Evolutionary conservation across 148 eudicot species (phyloP).

Genomic region (Mesembryanthemum crystallinum): DNA sequence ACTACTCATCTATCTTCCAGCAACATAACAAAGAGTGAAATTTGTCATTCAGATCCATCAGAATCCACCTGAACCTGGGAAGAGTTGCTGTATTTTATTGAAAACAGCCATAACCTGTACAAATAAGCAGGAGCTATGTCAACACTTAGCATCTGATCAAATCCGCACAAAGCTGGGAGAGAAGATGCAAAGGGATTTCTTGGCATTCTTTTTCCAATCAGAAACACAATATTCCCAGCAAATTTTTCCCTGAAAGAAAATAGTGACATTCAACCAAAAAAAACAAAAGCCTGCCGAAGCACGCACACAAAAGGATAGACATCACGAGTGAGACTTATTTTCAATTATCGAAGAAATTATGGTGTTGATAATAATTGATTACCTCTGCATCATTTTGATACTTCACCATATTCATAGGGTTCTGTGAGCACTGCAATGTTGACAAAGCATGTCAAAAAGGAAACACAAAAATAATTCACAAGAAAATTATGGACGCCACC

Average conservation of each 20-base stretch:
- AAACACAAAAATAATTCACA: not conserved
- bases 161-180: not conserved
- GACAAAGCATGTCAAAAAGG: slow-evolving; percentile 19
- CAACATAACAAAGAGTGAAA: not conserved
- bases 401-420: slow-evolving; percentile 78
- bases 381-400: slow-evolving; percentile 98
- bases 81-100: slow-evolving; percentile 83
- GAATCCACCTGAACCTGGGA: slow-evolving; percentile 63
- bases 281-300: not conserved
- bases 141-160: not conserved
- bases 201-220: not conserved
- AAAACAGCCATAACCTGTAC: slow-evolving; percentile 90
- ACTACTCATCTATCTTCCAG: not conserved
- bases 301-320: not conserved
- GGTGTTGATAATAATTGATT: not conserved
- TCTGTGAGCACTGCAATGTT: slow-evolving; percentile 80
- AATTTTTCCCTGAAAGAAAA: not conserved
- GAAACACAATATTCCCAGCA: not conserved
- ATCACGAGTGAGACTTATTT: not conserved
- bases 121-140: not conserved
- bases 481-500: not conserved
- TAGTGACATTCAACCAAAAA: no score
- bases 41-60: slow-evolving; percentile 1
- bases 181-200: not conserved
- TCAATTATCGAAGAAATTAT: not conserved